Evolutionary conservation across 169 alveolate species (phyloP).

Genomic region (Eimeria praecox): DNA sequence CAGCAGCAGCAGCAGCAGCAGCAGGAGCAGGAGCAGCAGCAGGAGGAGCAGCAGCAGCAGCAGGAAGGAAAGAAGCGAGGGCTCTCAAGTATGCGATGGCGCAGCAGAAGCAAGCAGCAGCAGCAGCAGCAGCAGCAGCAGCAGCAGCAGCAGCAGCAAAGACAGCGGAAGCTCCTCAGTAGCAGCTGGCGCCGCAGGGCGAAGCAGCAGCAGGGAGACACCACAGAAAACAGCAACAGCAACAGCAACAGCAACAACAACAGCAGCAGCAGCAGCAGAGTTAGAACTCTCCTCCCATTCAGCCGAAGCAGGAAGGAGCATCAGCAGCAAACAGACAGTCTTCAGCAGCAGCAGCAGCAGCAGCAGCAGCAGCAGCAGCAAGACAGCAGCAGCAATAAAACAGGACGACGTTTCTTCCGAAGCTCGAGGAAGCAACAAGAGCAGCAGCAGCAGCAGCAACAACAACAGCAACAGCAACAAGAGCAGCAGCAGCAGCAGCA

Average conservation of each 20-base stretch:
- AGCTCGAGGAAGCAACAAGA: too few relatives aligned
- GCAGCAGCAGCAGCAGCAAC: background rate
- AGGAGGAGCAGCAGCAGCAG: slow-evolving; percentile 3
- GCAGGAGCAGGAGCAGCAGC: background rate
- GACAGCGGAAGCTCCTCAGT: background rate
- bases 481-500: background rate
- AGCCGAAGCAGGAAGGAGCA: background rate
- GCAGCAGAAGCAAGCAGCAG: slow-evolving; percentile 5
- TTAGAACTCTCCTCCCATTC: background rate
- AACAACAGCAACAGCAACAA: background rate
- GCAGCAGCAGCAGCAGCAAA: slow-evolving; percentile 22
- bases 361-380: too few relatives aligned
- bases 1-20: too few relatives aligned
- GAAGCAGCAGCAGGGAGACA: background rate
- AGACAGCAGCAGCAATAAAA: too few relatives aligned
- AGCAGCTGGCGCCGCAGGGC: background rate
- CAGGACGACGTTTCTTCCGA: too few relatives aligned
- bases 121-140: slow-evolving; percentile 1
- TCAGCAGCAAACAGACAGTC: too few relatives aligned
- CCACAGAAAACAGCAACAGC: slow-evolving; percentile 1
- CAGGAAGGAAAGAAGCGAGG: background rate
- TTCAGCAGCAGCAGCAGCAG: too few relatives aligned
- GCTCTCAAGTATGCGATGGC: background rate
- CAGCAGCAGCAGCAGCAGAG: slow-evolving; percentile 30
- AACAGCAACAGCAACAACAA: too few relatives aligned